phyloP scores from a whole-genome alignment of 495 filamentous ascomycete species.

The Penicillium steckii region DNA sequence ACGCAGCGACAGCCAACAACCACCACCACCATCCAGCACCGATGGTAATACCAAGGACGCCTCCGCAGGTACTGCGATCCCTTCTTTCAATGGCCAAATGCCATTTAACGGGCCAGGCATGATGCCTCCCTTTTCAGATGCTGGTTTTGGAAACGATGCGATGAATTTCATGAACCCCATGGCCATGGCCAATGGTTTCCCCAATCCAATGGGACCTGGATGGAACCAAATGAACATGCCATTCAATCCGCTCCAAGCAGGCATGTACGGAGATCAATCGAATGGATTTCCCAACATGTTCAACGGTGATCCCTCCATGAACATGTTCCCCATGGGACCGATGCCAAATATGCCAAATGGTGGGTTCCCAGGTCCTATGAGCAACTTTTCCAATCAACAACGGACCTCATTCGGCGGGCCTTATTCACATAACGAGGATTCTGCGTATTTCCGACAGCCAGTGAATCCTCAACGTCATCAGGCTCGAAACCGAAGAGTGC shows the following conservation, averaged over 20 bases:
- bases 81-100: conserved; percentile 35
- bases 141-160: conserved; percentile 39
- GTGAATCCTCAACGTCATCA: conserved; percentile 93
- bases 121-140: conserved; percentile 41
- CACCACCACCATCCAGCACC: not conserved
- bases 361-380: conserved; percentile 35
- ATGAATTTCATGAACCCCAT: conserved; percentile 58
- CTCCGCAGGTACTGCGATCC: not conserved
- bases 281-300: conserved; percentile 39
- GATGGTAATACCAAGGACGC: not conserved
- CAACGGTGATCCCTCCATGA: conserved; percentile 43
- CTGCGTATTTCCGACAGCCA: conserved; percentile 92
- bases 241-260: conserved; percentile 35
- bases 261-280: conserved; percentile 49
- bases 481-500: conserved; percentile 68
- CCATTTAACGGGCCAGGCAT: conserved; percentile 29
- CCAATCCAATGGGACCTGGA: conserved; percentile 37
- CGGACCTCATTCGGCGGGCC: conserved; percentile 62
- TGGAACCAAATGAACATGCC: conserved; percentile 55
- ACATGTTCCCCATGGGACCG: conserved; percentile 37
- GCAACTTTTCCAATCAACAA: conserved; percentile 70
- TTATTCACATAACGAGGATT: conserved; percentile 73
- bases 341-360: conserved; percentile 31
- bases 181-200: conserved; percentile 48
- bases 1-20: conserved; percentile 28